Conservation (phyloP, 306 rosid genomes). For the Herpetospermum pedunculosum region DNA sequence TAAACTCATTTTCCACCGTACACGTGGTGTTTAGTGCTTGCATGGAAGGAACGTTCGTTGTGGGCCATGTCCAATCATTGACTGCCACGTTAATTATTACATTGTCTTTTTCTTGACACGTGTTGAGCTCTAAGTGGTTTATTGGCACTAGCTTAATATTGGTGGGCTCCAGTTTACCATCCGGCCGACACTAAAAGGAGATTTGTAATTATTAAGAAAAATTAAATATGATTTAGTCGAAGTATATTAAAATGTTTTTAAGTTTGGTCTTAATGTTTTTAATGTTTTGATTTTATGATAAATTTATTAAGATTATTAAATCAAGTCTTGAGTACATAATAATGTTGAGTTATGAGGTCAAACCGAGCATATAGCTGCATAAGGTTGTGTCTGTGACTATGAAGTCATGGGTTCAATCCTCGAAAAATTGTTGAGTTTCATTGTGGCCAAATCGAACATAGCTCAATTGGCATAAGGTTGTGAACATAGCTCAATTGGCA, state of each 20-base stretch:
- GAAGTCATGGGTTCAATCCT: no score
- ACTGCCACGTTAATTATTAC: conserved; percentile 21
- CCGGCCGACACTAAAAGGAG: conserved; percentile 1
- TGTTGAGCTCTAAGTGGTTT: conserved; percentile 18
- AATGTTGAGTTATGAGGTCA: no score
- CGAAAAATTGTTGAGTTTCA: no score
- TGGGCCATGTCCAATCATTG: not conserved
- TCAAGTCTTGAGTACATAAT: not conserved
- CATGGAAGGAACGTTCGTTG: conserved; percentile 25
- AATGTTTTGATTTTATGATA: not conserved
- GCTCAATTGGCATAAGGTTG: no score
- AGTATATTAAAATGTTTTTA: not conserved
- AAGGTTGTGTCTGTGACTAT: no score
- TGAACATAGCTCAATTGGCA: no score
- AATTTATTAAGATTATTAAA: not conserved
- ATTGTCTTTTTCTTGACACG: conserved; percentile 14
- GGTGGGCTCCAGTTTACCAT: not conserved
- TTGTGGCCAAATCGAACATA: no score
- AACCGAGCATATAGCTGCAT: no score
- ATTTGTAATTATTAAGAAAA: not conserved
- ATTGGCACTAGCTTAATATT: not conserved
- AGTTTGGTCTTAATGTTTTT: not conserved
- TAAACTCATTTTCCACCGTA: conserved; percentile 12
- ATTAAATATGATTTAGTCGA: not conserved
- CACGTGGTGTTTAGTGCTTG: conserved; percentile 33